These are phyloP conservation scores for Phlyctochytrium planicorne DNA, from an alignment of 192 early-diverging fungal genomes.

Conservation along the genomic window DNA sequence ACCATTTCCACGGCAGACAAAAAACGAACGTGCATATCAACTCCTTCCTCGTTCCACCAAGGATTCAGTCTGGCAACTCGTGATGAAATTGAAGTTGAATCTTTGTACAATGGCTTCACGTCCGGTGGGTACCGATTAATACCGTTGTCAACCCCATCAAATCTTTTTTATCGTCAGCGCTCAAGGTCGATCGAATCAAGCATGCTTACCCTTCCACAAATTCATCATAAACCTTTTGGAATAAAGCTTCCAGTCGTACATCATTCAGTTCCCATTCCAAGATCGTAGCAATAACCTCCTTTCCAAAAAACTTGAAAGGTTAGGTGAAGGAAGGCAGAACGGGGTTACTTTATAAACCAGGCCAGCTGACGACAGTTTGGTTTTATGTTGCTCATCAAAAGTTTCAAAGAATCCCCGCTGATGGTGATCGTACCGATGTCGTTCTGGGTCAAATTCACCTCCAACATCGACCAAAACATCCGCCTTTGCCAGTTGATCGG, in stretches of 20 bases:
- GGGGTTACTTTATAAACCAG: slow-evolving; percentile 78
- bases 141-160: slow-evolving; percentile 94
- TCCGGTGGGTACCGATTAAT: slow-evolving; percentile 81
- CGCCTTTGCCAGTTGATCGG: slow-evolving; percentile 68
- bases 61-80: slow-evolving; percentile 88
- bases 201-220: slow-evolving; percentile 40
- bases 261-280: slow-evolving; percentile 44
- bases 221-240: slow-evolving; percentile 80
- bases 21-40: slow-evolving; percentile 67
- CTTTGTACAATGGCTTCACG: slow-evolving; percentile 77
- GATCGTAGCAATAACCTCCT: slow-evolving; percentile 68
- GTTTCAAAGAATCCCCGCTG: slow-evolving; percentile 91
- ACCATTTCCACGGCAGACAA: slow-evolving; percentile 64
- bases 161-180: too few relatives aligned
- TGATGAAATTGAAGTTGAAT: slow-evolving; percentile 75
- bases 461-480: slow-evolving; percentile 96
- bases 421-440: slow-evolving; percentile 85
- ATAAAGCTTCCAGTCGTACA: slow-evolving; percentile 68
- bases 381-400: slow-evolving; percentile 72
- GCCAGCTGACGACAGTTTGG: slow-evolving; percentile 93
- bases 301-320: slow-evolving; percentile 71
- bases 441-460: slow-evolving; percentile 79
- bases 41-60: slow-evolving; percentile 82
- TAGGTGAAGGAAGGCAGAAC: neutral
- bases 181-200: neutral